Evolutionary conservation across 495 filamentous ascomycete species (phyloP), one percentile per base, ranked within the genome.

Genomic region (Aspergillus diversus): DNA sequence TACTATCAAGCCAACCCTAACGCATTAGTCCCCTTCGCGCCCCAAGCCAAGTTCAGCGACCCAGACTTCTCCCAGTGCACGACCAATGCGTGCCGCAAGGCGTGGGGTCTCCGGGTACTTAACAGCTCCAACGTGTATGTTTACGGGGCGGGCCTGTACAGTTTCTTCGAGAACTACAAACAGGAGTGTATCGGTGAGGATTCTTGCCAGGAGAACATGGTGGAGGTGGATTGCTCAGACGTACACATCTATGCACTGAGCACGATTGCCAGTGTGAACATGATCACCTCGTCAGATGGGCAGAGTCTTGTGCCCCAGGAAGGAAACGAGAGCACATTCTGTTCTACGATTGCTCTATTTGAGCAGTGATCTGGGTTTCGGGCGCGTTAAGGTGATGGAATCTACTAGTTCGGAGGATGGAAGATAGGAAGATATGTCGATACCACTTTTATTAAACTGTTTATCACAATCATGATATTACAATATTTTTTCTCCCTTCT

Each of bases 1-100:
- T 97, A 98, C 80, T 93, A 88, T 81, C 92, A 96, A 75, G 83
- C 86, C 69, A 97, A 97, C 81, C 93, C 94, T 1, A 81, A 85
- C 63, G 85, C 92, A 2, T 81, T 89, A 15, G 77, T 77, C 21
- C 89, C 91, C 5, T 92, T 89, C 78, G 81, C 83, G 0, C 75
- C 86, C 17, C 85, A 91, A 60, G 43, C 80, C 42, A 75, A 76
- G 6, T 95, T 80, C 75, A 82, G 81, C 63, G 94, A 98, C 69
- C 94, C 94, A 0, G 83, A 86, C 67, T 97, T 93, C 77, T 75
- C 78, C 2, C 70, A 73, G 27, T 89, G 85, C 70, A 91, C 83
- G 59, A 82, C 78, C 11, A 76, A 79, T 17, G 80, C 76, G n/a
- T 94, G 90, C 77, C 84, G 84, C 67, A 93, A 96, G 72, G 80